These are phyloP conservation scores for Phlyctochytrium arcticum DNA, from an alignment of 192 early-diverging fungal species.

Conservation along the genomic window DNA sequence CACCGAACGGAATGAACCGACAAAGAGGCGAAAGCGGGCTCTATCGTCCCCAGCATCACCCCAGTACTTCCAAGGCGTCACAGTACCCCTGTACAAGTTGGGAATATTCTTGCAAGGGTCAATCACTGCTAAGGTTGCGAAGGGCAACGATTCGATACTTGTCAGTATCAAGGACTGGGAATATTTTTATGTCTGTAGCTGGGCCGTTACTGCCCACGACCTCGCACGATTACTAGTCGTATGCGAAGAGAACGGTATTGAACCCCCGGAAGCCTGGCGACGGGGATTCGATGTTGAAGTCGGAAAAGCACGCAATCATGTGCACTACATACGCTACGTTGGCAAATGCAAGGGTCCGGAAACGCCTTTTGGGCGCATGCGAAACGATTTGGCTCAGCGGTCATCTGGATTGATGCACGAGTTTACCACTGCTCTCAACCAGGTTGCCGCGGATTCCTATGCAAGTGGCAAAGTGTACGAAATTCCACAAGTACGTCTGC, in stretches of 20 bases:
- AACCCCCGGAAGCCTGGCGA: neutral
- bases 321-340: conserved; percentile 2
- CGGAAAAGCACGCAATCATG: no score
- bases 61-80: no score
- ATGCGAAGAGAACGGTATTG: neutral
- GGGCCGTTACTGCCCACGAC: neutral
- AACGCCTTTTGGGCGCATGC: neutral
- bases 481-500: neutral
- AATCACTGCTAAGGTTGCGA: no score
- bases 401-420: neutral
- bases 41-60: no score
- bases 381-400: neutral
- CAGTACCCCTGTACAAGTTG: neutral
- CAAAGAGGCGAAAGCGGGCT: no score
- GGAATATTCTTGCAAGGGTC: neutral
- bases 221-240: neutral
- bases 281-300: neutral
- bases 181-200: neutral
- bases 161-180: neutral
- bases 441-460: neutral
- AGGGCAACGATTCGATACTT: neutral
- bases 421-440: neutral
- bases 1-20: no score
- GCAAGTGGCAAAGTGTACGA: conserved; percentile 5
- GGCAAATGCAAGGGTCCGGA: neutral